These are phyloP conservation scores for Stromatinia cepivora DNA, from an alignment of 2,329 filamentous ascomycete genomes.

Conservation along the genomic window DNA sequence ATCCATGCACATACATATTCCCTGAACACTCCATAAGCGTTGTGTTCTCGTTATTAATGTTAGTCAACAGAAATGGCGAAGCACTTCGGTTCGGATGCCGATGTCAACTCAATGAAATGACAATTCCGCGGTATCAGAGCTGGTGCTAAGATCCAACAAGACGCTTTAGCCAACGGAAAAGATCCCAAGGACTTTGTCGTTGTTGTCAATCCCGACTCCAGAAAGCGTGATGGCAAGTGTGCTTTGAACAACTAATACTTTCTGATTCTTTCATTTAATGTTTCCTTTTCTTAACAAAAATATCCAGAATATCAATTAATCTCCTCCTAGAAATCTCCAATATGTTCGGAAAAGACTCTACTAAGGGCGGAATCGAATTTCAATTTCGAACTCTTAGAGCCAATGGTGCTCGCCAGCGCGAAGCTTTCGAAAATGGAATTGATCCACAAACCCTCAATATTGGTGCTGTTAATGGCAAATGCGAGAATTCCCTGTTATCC, in stretches of 20 bases:
- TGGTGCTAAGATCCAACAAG: slow-evolving; percentile 50
- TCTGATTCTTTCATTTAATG: not conserved
- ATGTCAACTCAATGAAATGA: slow-evolving; percentile 47
- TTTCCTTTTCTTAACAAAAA: not conserved
- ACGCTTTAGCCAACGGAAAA: slow-evolving; percentile 40
- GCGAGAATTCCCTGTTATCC: slow-evolving; percentile 18
- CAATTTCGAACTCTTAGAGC: slow-evolving; percentile 59
- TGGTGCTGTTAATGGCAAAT: slow-evolving; percentile 22
- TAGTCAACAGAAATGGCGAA: slow-evolving; percentile 24
- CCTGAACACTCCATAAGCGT: not conserved
- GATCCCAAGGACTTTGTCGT: slow-evolving; percentile 24
- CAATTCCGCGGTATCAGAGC: slow-evolving; percentile 58
- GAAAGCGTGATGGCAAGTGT: slow-evolving; percentile 3
- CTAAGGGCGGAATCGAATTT: slow-evolving; percentile 57
- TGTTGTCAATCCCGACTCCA: slow-evolving; percentile 18
- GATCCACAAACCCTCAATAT: slow-evolving; percentile 44
- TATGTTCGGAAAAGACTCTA: slow-evolving; percentile 56
- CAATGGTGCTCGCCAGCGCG: slow-evolving; percentile 51
- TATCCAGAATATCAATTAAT: not conserved
- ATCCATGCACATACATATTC: not conserved
- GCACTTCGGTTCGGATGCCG: slow-evolving; percentile 25
- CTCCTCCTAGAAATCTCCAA: slow-evolving; percentile 7
- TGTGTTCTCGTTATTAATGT: slow-evolving; percentile 23
- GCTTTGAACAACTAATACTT: not conserved
- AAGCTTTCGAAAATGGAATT: slow-evolving; percentile 47